Percentiles rank a stretch among this genome's conserved stretches.
phyloP scores from a whole-genome alignment of 2,329 filamentous ascomycete genomes.

The Aspergillus luchuensis region DNA sequence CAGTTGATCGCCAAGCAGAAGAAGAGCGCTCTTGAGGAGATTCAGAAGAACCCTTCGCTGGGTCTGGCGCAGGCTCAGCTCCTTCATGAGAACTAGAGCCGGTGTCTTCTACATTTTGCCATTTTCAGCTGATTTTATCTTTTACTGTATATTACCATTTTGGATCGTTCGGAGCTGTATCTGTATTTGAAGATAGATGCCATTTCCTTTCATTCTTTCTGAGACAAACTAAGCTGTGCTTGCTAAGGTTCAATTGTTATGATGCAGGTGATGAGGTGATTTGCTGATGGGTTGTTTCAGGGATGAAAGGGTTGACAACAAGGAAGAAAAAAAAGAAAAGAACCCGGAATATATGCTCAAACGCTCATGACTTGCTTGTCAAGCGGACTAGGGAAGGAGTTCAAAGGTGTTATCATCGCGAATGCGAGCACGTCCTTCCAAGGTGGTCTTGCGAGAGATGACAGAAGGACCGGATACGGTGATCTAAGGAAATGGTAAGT shows the following conservation, averaged over 20 bases:
- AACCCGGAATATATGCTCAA: conserved; percentile 3
- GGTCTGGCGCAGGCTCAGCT: conserved; percentile 24
- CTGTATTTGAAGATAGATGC: conserved; percentile 24
- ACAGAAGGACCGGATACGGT: conserved; percentile 73
- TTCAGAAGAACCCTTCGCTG: conserved; percentile 21
- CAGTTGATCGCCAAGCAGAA: conserved; percentile 49
- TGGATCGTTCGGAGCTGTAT: conserved; percentile 21
- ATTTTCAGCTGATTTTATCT: conserved; percentile 5
- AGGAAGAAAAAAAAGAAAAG: neutral
- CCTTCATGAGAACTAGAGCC: conserved; percentile 17
- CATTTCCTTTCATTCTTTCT: conserved; percentile 15
- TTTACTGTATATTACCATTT: conserved; percentile 29
- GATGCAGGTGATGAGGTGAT: neutral
- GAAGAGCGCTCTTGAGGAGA: conserved; percentile 22
- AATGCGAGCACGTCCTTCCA: conserved; percentile 67
- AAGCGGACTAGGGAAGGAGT: conserved; percentile 32
- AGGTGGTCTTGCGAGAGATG: conserved; percentile 63
- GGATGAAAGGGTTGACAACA: neutral
- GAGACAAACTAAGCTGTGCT: conserved; percentile 2
- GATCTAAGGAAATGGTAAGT: conserved; percentile 54
- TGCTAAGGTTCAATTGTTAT: neutral
- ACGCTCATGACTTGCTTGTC: neutral
- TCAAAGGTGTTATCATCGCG: conserved; percentile 73
- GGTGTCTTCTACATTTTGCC: neutral
- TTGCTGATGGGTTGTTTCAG: neutral